Percentiles rank a stretch among this genome's conserved stretches.
Evolutionary conservation across 2,329 filamentous ascomycete species (phyloP).

Genomic region (Ascochyta rabiei): DNA sequence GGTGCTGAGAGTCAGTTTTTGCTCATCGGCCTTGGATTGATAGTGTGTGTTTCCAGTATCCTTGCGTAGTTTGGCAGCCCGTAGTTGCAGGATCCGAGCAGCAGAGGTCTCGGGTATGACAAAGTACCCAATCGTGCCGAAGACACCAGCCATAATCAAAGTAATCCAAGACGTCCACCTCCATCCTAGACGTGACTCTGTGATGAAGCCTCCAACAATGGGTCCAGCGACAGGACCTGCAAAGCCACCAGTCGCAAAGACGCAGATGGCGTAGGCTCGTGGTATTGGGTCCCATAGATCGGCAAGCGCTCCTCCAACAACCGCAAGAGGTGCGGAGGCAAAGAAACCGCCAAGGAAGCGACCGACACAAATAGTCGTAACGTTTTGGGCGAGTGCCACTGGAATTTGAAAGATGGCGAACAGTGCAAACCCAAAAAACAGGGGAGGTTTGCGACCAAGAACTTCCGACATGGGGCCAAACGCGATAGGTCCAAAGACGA

Average conservation of each 20-base stretch:
- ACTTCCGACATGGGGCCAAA: slow-evolving; percentile 61
- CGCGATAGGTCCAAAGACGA: slow-evolving; percentile 53
- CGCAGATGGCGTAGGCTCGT: slow-evolving; percentile 44
- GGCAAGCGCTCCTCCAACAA: slow-evolving; percentile 44
- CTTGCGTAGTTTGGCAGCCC: slow-evolving; percentile 39
- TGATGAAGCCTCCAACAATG: slow-evolving; percentile 50
- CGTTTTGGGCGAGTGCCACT: slow-evolving; percentile 52
- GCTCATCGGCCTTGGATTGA: slow-evolving; percentile 53
- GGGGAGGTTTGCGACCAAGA: slow-evolving; percentile 49
- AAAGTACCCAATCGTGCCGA: slow-evolving; percentile 31
- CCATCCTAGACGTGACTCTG: slow-evolving; percentile 43
- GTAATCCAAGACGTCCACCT: slow-evolving; percentile 48
- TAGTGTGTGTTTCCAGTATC: slow-evolving; percentile 46
- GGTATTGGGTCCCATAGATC: slow-evolving; percentile 47
- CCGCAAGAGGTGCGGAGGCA: slow-evolving; percentile 50
- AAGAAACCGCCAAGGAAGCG: slow-evolving; percentile 61
- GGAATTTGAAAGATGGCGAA: slow-evolving; percentile 51
- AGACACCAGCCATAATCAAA: slow-evolving; percentile 41
- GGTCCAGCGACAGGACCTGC: slow-evolving; percentile 54
- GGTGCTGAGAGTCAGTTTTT: slow-evolving; percentile 67
- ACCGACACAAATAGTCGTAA: slow-evolving; percentile 58
- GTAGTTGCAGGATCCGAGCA: slow-evolving; percentile 37
- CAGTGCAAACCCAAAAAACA: slow-evolving; percentile 41
- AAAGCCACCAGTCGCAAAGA: slow-evolving; percentile 46
- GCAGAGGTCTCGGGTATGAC: slow-evolving; percentile 41